Percentiles rank a stretch among this genome's conserved stretches.
phyloP scores from a whole-genome alignment of 108 stramenopile species.

The Cyclotella baltica region DNA sequence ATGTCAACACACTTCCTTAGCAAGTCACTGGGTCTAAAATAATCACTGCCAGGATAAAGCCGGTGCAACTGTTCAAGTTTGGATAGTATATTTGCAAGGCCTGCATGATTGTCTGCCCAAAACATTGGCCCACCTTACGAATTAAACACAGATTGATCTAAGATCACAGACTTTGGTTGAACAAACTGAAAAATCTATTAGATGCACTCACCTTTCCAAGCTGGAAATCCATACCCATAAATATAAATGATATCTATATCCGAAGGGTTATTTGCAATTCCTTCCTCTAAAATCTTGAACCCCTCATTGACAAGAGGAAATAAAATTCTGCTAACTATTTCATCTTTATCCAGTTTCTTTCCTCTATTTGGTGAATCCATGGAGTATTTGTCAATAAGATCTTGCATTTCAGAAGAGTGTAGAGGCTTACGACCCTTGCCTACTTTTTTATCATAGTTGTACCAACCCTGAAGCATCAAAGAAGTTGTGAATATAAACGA shows the following conservation, averaged over 20 bases:
- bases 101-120: constrained; percentile 90
- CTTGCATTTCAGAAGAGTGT: constrained; percentile 80
- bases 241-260: constrained; percentile 97
- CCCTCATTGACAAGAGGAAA: constrained; percentile 97
- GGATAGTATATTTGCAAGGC: constrained; percentile 62
- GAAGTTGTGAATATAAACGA: neutral
- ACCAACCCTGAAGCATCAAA: constrained; percentile 72
- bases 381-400: constrained; percentile 60
- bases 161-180: neutral
- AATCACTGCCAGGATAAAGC: constrained; percentile 76
- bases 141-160: neutral
- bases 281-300: constrained; percentile 96
- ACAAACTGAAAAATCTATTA: neutral
- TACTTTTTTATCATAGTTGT: constrained; percentile 80
- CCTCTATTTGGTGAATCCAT: constrained; percentile 38
- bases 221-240: constrained; percentile 97
- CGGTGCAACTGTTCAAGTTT: constrained; percentile 60
- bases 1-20: constrained; percentile 71
- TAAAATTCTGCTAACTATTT: constrained; percentile 77
- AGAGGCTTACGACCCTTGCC: constrained; percentile 86
- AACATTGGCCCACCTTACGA: constrained; percentile 82
- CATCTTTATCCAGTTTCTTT: constrained; percentile 51
- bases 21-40: constrained; percentile 75
- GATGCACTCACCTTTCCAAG: constrained; percentile 70
- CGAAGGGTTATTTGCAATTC: constrained; percentile 86